Base-by-base conservation (phyloP, 2,329 filamentous ascomycete species). In the Ilyonectria mors-panacis region DNA sequence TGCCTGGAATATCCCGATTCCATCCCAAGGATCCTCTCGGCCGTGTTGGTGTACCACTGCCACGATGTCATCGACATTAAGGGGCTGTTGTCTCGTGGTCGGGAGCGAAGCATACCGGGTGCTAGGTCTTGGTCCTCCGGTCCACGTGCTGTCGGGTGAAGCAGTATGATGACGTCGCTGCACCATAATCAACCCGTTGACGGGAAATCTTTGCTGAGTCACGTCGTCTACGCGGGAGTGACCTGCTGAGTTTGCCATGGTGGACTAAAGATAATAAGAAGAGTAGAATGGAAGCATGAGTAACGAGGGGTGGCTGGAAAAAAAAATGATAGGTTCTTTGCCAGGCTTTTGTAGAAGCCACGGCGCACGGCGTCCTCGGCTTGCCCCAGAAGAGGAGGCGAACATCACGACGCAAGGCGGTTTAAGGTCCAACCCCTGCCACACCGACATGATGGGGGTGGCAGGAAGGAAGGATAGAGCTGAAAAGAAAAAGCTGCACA, bases 21-120 rank as follows among this genome's bases (percentile, higher is more conserved):
- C 50, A 35, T 67, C 60, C 65, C 65, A 67, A 37, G 61, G 64
- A 2, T 66, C 54, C 19, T 59, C 48, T 39, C 35, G 15, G 6
- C 59, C 48, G 47, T 59, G 54, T 48, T 63, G 64, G 44, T 45
- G 54, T 28, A 66, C 64, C n/a, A 58, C 33, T 17, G 23, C 57
- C 23, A 57, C 45, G 28, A 65, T 35, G 3, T 65, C 44, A 23
- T 57, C 44, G 21, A 30, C 15, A 44, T 59, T 23, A 39, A 55
- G 19, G 21, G 62, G 13, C 3, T 57, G 57, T 33, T 54, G 47
- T 6, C 17, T 53, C 23, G 28, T 15, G 9, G 39, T 7, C 33
- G 60, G 33, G 21, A 5, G 17, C 23, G 37, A 23, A 23, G 23
- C 30, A 17, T 33, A 3, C 19, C 57, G 6, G 12, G 30, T 10